Base-by-base conservation (phyloP, 352 stramenopile species). In the Phytophthora crassamura region DNA sequence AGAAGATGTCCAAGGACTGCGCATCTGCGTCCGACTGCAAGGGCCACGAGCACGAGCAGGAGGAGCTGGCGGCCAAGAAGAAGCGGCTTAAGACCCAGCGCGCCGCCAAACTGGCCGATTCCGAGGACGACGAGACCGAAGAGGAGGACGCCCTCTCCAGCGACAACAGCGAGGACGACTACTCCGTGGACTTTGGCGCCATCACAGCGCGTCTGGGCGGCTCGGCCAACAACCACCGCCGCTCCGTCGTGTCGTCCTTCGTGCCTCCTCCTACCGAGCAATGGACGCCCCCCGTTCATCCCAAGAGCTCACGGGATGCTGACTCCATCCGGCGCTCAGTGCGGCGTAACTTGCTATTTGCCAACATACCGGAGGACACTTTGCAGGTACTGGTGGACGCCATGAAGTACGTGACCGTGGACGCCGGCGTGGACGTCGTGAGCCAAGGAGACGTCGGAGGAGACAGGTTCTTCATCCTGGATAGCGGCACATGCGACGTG, bases 401-500 rank as follows among this genome's bases (percentile, higher is more conserved):
- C n/a, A 92, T 92, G 83, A 77, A 88, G 61, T 87, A 88, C 62
- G 57, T 84, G 8, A 67, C 68, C 0, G 64, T 88, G 14, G 54
- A 74, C 35, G 59, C 62, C 34, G 77, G 68, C n/a, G 66, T 74
- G 47, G 63, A 84, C 46, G 66, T 95, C 41, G 88, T 93, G 49
- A 69, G 61, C 15, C 86, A 95, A 53, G 93, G 92, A 25, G 85
- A 95, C 28, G 54, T 81, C 9, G 60, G 51, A n/a, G 91, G 90
- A 38, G 89, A 97, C 62, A 75, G 77, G 15, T 98, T 98, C 57
- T 98, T 95, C 69, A 92, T 98, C 43, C 72, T 99, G 41, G 74
- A 94, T 52, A 93, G 76, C 52, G 96, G 96, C 22, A 59, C 77
- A n/a, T 89, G 97, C 38, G 74, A 93, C 34, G 80, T 93, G 33